Percentiles rank a stretch among this genome's conserved stretches.
These are phyloP conservation scores for Auriculariales sp. DNA, from an alignment of 768 basidiomycete genomes.

Conservation along the genomic window DNA sequence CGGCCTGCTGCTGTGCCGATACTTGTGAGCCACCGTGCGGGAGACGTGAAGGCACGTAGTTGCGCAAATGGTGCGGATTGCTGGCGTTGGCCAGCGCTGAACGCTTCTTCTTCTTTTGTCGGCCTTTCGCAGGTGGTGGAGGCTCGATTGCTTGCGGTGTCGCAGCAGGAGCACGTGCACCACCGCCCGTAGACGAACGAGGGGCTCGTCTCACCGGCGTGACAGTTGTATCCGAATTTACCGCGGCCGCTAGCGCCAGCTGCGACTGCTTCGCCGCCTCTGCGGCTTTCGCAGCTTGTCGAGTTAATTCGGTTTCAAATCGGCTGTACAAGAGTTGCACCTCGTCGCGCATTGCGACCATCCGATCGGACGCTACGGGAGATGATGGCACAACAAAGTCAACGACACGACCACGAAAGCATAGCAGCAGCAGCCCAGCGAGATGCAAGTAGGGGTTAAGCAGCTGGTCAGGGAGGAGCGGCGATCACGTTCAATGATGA, in stretches of 20 bases:
- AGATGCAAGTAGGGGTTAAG: too few relatives aligned
- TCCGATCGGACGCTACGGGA: slow-evolving; percentile 52
- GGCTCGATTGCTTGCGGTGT: neutral
- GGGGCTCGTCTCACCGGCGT: neutral
- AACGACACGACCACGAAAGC: slow-evolving; percentile 11
- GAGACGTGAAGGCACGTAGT: slow-evolving; percentile 80
- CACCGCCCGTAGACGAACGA: neutral
- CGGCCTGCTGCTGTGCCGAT: slow-evolving; percentile 22
- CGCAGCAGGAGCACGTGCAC: slow-evolving; percentile 7
- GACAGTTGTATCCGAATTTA: slow-evolving; percentile 10
- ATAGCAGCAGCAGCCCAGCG: slow-evolving; percentile 11
- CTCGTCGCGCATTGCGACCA: slow-evolving; percentile 54
- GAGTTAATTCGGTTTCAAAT: slow-evolving; percentile 60
- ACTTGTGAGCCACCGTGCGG: slow-evolving; percentile 26
- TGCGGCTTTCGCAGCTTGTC: slow-evolving; percentile 45
- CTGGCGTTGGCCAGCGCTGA: slow-evolving; percentile 82
- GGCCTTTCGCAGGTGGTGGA: slow-evolving; percentile 11
- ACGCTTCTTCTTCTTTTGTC: slow-evolving; percentile 84
- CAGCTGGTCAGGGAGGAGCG: too few relatives aligned
- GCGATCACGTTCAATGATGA: too few relatives aligned
- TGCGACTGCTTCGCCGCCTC: slow-evolving; percentile 40
- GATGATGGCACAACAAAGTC: slow-evolving; percentile 13
- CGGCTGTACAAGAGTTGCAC: slow-evolving; percentile 46
- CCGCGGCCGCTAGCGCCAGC: slow-evolving; percentile 20
- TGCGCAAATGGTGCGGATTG: slow-evolving; percentile 89